Conservation (phyloP, 768 basidiomycete genomes). For the Trametes cinnabarina region DNA sequence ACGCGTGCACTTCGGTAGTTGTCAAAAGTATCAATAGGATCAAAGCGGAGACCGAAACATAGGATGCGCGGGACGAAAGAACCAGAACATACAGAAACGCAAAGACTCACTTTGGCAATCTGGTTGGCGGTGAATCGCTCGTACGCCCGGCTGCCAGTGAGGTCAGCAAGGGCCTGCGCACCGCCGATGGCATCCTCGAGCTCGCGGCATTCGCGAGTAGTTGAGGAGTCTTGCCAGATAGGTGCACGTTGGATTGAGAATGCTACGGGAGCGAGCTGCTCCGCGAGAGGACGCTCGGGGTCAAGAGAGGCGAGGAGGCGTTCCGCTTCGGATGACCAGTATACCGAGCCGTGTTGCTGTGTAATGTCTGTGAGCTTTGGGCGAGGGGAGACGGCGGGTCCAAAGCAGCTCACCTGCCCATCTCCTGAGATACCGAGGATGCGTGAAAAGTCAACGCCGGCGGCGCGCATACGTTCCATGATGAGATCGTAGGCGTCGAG, state of each 20-base stretch:
- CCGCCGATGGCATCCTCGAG: conserved; percentile 71
- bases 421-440: conserved; percentile 74
- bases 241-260: conserved; percentile 70
- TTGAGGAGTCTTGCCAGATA: conserved; percentile 93
- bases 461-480: conserved; percentile 56
- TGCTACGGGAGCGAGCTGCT: conserved; percentile 60
- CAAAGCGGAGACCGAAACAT: not conserved
- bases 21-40: not conserved
- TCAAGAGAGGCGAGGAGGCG: conserved; percentile 52
- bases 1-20: conserved; percentile 12
- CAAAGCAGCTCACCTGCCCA: conserved; percentile 56
- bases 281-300: conserved; percentile 45
- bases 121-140: conserved; percentile 88
- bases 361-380: not conserved
- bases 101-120: conserved; percentile 60
- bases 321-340: conserved; percentile 65
- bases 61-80: conserved; percentile 2
- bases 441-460: conserved; percentile 54
- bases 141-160: conserved; percentile 82
- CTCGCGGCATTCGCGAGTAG: conserved; percentile 66
- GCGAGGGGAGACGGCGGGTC: not conserved
- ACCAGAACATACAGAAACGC: not conserved
- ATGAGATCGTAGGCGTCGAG: conserved; percentile 82
- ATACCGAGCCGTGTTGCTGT: conserved; percentile 86
- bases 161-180: conserved; percentile 64